phyloP scores from a whole-genome alignment of 2,329 filamentous ascomycete species.

The Talaromyces pinophilus region DNA sequence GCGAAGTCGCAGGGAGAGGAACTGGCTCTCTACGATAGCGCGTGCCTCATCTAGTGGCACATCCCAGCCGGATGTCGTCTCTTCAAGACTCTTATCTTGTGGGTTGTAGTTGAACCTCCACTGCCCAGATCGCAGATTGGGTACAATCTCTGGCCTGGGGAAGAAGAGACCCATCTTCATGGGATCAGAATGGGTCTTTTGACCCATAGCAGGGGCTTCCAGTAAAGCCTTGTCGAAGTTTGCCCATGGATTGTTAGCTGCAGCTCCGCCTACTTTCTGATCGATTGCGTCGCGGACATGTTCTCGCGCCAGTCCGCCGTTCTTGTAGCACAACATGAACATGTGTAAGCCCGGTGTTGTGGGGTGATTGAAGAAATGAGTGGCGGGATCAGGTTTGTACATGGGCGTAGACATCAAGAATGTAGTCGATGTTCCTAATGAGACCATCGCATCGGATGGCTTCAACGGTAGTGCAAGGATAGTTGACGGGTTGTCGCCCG shows the following conservation, averaged over 20 bases:
- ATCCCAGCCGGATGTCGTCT: conserved; percentile 56
- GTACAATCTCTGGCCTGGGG: conserved; percentile 90
- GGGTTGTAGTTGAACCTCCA: conserved; percentile 74
- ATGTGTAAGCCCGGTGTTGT: conserved; percentile 90
- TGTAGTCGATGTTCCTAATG: conserved; percentile 90
- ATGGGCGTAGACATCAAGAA: conserved; percentile 96
- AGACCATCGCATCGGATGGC: conserved; percentile 89
- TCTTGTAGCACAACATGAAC: conserved; percentile 99
- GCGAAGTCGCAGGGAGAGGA: conserved; percentile 84
- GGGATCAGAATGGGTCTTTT: conserved; percentile 55
- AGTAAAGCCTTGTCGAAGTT: conserved; percentile 75
- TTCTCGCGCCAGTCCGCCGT: conserved; percentile 90
- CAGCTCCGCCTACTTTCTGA: conserved; percentile 45
- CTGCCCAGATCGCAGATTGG: conserved; percentile 80
- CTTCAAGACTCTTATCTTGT: conserved; percentile 53
- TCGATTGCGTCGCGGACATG: conserved; percentile 81
- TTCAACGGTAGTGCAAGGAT: conserved; percentile 87
- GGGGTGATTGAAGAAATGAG: conserved; percentile 98
- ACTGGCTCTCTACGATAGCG: conserved; percentile 89
- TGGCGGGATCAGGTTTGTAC: conserved; percentile 85
- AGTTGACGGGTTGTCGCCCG: conserved; percentile 93
- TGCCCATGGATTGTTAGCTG: conserved; percentile 66
- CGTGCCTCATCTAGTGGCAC: conserved; percentile 72
- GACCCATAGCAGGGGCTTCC: conserved; percentile 67
- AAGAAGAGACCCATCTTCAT: conserved; percentile 94